A percentile compares a stretch with the other conserved stretches of the same genome.
phyloP scores from a whole-genome alignment of 768 basidiomycete species.

The Piloderma croceum region DNA sequence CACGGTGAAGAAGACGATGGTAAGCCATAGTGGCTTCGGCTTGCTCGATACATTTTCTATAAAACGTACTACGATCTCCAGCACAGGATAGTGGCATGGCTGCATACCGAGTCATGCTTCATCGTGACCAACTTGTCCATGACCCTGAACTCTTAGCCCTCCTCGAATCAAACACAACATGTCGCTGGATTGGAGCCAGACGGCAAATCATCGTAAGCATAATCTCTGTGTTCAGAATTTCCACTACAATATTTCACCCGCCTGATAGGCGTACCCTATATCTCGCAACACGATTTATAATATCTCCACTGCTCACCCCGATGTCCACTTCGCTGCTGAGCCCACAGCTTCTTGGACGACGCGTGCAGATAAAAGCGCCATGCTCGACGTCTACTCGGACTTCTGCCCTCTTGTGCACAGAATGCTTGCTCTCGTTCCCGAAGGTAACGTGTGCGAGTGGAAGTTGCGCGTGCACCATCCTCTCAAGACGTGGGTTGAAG shows the following conservation, averaged over 20 bases:
- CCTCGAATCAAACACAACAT: constrained; percentile 23
- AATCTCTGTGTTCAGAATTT: too few relatives aligned
- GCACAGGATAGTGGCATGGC: constrained; percentile 34
- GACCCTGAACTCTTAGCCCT: constrained; percentile 31
- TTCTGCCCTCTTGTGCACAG: constrained; percentile 32
- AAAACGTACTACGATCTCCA: too few relatives aligned
- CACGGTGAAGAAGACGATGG: constrained; percentile 26
- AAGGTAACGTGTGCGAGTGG: constrained; percentile 35
- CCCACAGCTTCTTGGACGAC: constrained; percentile 31
- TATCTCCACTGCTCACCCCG: constrained; percentile 33
- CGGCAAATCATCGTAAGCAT: constrained; percentile 34
- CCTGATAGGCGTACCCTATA: constrained; percentile 38
- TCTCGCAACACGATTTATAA: constrained; percentile 30
- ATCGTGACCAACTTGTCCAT: constrained; percentile 21
- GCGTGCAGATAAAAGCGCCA: constrained; percentile 26
- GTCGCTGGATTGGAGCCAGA: constrained; percentile 33
- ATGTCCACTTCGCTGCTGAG: constrained; percentile 28
- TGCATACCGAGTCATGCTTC: constrained; percentile 33
- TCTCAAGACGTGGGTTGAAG: constrained; percentile 33
- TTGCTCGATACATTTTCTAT: too few relatives aligned
- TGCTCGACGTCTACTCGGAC: constrained; percentile 28
- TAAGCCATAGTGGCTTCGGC: too few relatives aligned
- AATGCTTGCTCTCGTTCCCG: constrained; percentile 29
- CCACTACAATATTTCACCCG: too few relatives aligned
- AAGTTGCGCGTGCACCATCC: constrained; percentile 34